Evolutionary conservation across 1,139 yeast genomes (phyloP).

Genomic region (Geotrichum europaeum): DNA sequence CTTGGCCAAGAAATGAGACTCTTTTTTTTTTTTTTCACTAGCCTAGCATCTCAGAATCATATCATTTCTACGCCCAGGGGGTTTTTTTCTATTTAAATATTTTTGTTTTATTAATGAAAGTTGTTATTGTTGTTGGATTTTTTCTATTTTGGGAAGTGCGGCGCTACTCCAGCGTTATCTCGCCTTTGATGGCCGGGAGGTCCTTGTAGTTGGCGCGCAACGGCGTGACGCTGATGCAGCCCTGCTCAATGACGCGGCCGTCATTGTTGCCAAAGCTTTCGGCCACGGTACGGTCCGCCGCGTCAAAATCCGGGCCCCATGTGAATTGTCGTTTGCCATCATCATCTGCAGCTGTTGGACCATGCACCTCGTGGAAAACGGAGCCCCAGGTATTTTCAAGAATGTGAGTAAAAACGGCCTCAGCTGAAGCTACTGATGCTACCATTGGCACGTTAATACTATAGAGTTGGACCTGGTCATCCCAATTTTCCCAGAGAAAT

Average conservation of each 20-base stretch:
- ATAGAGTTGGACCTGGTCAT: slow-evolving; percentile 56
- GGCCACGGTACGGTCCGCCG: slow-evolving; percentile 57
- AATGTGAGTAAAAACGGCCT: slow-evolving; percentile 66
- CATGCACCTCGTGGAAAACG: slow-evolving; percentile 38
- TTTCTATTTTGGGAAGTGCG: not conserved
- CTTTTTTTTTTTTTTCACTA: not conserved
- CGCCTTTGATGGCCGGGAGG: not conserved
- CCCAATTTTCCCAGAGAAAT: slow-evolving; percentile 55
- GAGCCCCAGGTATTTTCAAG: slow-evolving; percentile 74
- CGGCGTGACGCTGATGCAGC: slow-evolving; percentile 66
- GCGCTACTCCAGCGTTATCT: not conserved
- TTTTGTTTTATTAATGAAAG: not conserved
- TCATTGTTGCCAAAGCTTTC: slow-evolving; percentile 45
- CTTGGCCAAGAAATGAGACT: not conserved
- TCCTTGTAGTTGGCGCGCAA: slow-evolving; percentile 64
- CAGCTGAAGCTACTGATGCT: slow-evolving; percentile 50
- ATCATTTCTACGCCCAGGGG: not conserved
- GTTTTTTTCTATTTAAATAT: not conserved
- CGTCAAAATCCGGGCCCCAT: slow-evolving; percentile 80
- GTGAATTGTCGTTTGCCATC: slow-evolving; percentile 39
- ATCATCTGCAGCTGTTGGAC: slow-evolving; percentile 47
- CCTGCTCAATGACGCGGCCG: slow-evolving; percentile 42
- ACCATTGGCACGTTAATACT: slow-evolving; percentile 74
- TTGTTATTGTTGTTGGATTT: not conserved
- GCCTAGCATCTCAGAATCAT: not conserved